Percentiles rank a stretch among this genome's conserved stretches.
These are phyloP conservation scores for Chlorella sorokiniana DNA, from an alignment of 139 green algal species.

Conservation along the genomic window DNA sequence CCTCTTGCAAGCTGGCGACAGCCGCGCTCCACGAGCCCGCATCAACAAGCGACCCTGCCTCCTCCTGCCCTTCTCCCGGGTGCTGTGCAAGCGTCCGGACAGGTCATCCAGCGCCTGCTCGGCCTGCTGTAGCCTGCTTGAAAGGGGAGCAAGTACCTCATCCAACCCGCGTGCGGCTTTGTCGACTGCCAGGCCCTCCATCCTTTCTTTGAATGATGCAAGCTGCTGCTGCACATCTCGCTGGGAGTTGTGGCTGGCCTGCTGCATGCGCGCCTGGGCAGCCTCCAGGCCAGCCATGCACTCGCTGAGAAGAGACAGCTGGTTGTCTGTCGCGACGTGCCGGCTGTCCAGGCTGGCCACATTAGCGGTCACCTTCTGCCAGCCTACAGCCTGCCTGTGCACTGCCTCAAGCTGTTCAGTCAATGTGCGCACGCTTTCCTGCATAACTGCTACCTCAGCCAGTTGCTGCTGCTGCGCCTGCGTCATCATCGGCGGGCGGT, in stretches of 20 bases:
- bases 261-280: constrained; percentile 36
- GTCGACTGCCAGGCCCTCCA: background rate
- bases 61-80: background rate
- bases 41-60: background rate
- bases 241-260: background rate
- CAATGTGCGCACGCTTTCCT: background rate
- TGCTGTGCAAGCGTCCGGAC: background rate
- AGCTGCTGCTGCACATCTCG: constrained; percentile 38
- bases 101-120: background rate
- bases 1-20: background rate
- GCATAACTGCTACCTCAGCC: background rate
- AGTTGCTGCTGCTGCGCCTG: background rate
- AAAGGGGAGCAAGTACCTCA: background rate
- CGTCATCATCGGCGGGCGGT: too few species aligned
- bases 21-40: background rate
- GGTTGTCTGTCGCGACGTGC: constrained; percentile 48
- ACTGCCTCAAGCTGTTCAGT: background rate
- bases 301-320: constrained; percentile 55
- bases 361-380: background rate
- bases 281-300: constrained; percentile 44
- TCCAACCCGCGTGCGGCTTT: background rate
- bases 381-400: background rate
- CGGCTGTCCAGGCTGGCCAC: background rate
- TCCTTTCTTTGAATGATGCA: constrained; percentile 11
- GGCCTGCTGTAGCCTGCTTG: background rate